Evolutionary conservation across 2,329 filamentous ascomycete genomes (phyloP).

Genomic region (Ceratocystis ficicola): DNA sequence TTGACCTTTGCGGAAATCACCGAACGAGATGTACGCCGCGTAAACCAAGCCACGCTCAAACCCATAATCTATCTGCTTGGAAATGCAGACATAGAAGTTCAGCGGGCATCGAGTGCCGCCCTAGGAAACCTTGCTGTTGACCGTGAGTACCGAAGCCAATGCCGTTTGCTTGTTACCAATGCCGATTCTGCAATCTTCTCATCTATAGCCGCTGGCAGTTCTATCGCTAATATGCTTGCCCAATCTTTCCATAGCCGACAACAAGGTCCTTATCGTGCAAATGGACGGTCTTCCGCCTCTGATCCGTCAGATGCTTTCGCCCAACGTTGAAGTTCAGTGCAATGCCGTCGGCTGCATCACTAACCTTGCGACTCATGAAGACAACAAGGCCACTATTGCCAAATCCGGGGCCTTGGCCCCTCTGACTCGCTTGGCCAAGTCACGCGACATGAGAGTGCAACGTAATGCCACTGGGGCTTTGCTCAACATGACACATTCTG

Average conservation of each 20-base stretch:
- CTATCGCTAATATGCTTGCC: slow-evolving; percentile 32
- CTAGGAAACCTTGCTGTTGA: slow-evolving; percentile 94
- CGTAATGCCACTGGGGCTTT: slow-evolving; percentile 92
- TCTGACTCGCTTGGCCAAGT: slow-evolving; percentile 84
- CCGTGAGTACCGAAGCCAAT: slow-evolving; percentile 46
- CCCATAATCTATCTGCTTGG: slow-evolving; percentile 92
- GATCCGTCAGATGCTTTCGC: slow-evolving; percentile 95
- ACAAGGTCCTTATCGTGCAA: slow-evolving; percentile 92
- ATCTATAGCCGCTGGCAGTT: too few species aligned
- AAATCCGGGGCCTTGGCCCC: slow-evolving; percentile 85
- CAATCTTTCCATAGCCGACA: slow-evolving; percentile 56
- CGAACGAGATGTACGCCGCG: slow-evolving; percentile 93
- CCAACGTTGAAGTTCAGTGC: slow-evolving; percentile 97
- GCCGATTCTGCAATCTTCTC: too few species aligned
- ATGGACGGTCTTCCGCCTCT: slow-evolving; percentile 81
- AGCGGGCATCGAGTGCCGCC: slow-evolving; percentile 88
- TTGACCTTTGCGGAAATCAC: slow-evolving; percentile 98
- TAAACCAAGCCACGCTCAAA: slow-evolving; percentile 86
- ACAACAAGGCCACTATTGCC: slow-evolving; percentile 98
- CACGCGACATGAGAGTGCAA: slow-evolving; percentile 96
- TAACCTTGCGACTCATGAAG: slow-evolving; percentile 93
- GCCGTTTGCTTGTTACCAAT: too few species aligned
- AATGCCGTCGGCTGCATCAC: slow-evolving; percentile 99
- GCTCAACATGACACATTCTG: slow-evolving; percentile 98
- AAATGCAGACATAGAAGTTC: slow-evolving; percentile 91